These are phyloP conservation scores for Penicillium olsonii DNA, from an alignment of 2,329 filamentous ascomycete genomes.

Conservation along the genomic window DNA sequence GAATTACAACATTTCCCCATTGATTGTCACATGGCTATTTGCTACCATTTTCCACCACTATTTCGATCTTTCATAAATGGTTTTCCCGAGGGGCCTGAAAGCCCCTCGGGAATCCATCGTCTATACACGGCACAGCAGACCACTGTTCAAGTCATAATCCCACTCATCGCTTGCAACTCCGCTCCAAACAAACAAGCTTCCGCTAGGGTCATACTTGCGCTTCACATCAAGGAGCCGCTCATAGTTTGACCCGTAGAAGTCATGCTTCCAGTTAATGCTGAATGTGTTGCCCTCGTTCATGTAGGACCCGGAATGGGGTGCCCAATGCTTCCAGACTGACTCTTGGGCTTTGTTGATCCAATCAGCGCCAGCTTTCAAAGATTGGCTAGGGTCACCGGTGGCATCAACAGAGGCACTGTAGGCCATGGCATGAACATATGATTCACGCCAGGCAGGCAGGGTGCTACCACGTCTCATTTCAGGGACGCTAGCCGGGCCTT, in stretches of 20 bases:
- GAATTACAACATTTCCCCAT: no score
- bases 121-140: background rate
- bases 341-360: background rate
- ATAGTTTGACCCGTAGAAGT: constrained; percentile 25
- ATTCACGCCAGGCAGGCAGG: constrained; percentile 35
- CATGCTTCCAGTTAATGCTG: constrained; percentile 18
- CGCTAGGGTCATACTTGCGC: constrained; percentile 21
- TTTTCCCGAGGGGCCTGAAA: no score
- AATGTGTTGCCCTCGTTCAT: constrained; percentile 23
- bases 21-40: no score
- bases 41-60: no score
- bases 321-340: constrained; percentile 15
- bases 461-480: constrained; percentile 16
- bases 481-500: constrained; percentile 5
- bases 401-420: constrained; percentile 23
- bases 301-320: constrained; percentile 21
- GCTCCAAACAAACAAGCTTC: constrained; percentile 21
- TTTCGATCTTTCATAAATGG: no score
- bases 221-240: constrained; percentile 18
- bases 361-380: background rate
- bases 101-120: no score
- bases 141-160: background rate
- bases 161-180: constrained; percentile 10
- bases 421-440: constrained; percentile 35
- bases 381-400: constrained; percentile 15